phyloP scores from a whole-genome alignment of 1,139 yeast genomes.

The Hyphopichia wangnamkhiaoensis region DNA sequence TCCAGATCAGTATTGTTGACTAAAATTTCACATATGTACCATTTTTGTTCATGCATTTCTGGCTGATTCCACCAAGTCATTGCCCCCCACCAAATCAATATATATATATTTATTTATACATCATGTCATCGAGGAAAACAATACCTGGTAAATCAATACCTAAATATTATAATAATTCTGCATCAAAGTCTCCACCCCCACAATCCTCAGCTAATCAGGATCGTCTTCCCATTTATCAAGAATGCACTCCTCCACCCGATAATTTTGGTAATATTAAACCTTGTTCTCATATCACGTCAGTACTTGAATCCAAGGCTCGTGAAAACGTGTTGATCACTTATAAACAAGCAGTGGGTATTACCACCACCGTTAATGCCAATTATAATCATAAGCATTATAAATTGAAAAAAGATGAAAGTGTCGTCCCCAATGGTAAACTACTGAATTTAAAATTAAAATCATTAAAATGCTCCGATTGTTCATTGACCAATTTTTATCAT shows the following conservation, averaged over 20 bases:
- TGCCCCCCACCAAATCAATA: neutral
- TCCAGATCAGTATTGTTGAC: too few relatives aligned
- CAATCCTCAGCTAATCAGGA: neutral
- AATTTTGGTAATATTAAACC: constrained; percentile 38
- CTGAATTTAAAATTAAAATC: constrained; percentile 42
- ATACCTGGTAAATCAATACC: constrained; percentile 8
- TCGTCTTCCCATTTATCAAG: neutral
- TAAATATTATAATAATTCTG: neutral
- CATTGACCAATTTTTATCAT: constrained; percentile 45
- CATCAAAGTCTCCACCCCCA: constrained; percentile 1
- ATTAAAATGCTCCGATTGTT: constrained; percentile 53
- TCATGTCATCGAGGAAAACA: constrained; percentile 14
- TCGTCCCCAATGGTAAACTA: constrained; percentile 31
- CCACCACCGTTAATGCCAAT: constrained; percentile 26
- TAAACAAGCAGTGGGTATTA: constrained; percentile 55
- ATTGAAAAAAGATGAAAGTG: constrained; percentile 33
- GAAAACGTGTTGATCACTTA: constrained; percentile 61
- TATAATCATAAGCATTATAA: constrained; percentile 15
- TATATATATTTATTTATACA: neutral
- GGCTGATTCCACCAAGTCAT: too few relatives aligned
- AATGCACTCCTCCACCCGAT: constrained; percentile 24
- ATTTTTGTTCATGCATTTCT: too few relatives aligned
- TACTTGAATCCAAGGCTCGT: constrained; percentile 53
- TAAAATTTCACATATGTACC: too few relatives aligned
- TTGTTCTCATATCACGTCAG: constrained; percentile 57